These are phyloP conservation scores for Rhododendron ovatum DNA, from an alignment of 148 eudicot species.

Conservation along the genomic window DNA sequence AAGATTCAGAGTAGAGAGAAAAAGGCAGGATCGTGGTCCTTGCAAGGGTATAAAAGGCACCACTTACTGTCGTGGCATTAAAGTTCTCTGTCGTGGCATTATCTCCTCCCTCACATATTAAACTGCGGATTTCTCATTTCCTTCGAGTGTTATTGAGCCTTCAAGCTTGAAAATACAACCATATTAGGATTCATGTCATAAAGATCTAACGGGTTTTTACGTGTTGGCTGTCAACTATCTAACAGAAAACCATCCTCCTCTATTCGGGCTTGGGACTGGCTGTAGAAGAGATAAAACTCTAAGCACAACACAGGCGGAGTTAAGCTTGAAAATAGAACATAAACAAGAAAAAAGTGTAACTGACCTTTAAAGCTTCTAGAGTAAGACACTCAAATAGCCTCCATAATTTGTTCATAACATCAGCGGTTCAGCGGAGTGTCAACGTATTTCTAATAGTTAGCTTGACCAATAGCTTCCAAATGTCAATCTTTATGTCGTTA, in stretches of 20 bases:
- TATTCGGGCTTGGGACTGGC: too few relatives aligned
- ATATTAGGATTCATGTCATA: background rate
- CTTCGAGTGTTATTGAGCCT: background rate
- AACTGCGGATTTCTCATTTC: background rate
- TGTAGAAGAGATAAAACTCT: too few relatives aligned
- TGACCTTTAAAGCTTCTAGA: background rate
- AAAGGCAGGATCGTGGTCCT: too few relatives aligned
- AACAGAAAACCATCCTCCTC: too few relatives aligned
- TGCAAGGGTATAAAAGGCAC: too few relatives aligned
- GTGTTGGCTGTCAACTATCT: background rate
- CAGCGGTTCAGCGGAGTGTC: background rate
- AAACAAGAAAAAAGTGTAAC: background rate
- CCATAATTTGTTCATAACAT: background rate
- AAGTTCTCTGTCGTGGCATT: too few relatives aligned
- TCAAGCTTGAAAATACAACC: background rate
- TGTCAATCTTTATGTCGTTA: background rate
- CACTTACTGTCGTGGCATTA: too few relatives aligned
- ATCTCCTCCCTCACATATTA: background rate
- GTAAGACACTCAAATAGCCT: background rate
- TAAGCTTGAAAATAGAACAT: background rate
- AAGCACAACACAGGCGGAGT: too few relatives aligned
- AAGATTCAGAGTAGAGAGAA: too few relatives aligned
- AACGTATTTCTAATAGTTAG: background rate
- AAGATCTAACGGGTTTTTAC: background rate
- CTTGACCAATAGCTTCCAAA: background rate